These are phyloP conservation scores for Mucor plumbeus DNA, from an alignment of 371 early-diverging fungal genomes.

Conservation along the genomic window DNA sequence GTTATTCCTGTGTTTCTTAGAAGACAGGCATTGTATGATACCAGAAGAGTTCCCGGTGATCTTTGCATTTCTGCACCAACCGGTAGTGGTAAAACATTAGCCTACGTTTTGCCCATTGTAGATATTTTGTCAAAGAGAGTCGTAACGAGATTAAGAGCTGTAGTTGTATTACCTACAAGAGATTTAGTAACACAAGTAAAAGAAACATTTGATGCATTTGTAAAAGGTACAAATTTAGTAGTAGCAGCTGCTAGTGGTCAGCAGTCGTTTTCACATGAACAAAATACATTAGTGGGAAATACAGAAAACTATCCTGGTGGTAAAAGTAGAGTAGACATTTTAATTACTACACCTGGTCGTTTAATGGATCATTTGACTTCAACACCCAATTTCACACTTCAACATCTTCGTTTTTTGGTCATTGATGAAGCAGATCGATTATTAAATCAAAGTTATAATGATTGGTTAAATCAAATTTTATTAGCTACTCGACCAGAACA, in stretches of 20 bases:
- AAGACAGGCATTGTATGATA: slow-evolving; percentile 58
- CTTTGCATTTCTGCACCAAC: slow-evolving; percentile 95
- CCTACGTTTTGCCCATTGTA: slow-evolving; percentile 96
- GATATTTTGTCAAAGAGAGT: slow-evolving; percentile 73
- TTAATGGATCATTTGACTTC: slow-evolving; percentile 87
- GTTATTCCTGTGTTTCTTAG: slow-evolving; percentile 82
- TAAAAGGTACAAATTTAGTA: slow-evolving; percentile 74
- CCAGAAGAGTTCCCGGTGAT: slow-evolving; percentile 68
- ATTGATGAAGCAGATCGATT: slow-evolving; percentile 98
- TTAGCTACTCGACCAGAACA: slow-evolving; percentile 69
- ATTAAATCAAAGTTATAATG: slow-evolving; percentile 88
- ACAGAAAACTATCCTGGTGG: slow-evolving; percentile 49
- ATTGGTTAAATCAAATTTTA: slow-evolving; percentile 89
- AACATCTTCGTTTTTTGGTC: slow-evolving; percentile 87
- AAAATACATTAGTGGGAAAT: slow-evolving; percentile 66
- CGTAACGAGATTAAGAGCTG: slow-evolving; percentile 79
- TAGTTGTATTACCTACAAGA: slow-evolving; percentile 90
- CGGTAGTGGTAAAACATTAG: slow-evolving; percentile 97
- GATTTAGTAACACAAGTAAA: slow-evolving; percentile 90
- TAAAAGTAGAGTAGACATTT: slow-evolving; percentile 81
- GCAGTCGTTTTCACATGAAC: slow-evolving; percentile 81
- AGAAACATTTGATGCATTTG: slow-evolving; percentile 79
- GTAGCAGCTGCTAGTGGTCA: slow-evolving; percentile 79
- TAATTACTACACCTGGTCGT: slow-evolving; percentile 96
- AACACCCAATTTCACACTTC: slow-evolving; percentile 89